Percentiles rank a stretch among this genome's conserved stretches.
phyloP scores from a whole-genome alignment of 805 yeast species.

The Brettanomyces naardenensis region DNA sequence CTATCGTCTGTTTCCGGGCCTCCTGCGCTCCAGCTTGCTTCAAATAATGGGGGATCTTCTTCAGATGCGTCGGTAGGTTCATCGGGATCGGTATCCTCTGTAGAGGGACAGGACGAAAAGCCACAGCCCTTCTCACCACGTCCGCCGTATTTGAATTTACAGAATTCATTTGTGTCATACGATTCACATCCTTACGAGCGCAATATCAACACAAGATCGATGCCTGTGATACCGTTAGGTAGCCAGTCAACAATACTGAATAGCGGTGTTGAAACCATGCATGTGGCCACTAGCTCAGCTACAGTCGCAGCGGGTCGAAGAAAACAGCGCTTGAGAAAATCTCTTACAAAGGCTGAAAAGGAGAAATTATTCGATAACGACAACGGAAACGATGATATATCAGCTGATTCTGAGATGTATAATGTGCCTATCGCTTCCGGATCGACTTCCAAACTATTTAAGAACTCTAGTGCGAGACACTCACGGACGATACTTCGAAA shows the following conservation, averaged over 20 bases:
- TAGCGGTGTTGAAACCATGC: background rate
- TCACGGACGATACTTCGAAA: conserved; percentile 17
- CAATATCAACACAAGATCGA: background rate
- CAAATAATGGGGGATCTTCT: too few relatives aligned
- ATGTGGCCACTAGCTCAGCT: background rate
- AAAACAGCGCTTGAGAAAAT: conserved; percentile 3
- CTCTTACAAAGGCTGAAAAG: conserved; percentile 19
- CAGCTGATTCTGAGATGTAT: conserved; percentile 36
- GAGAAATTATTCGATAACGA: conserved; percentile 24
- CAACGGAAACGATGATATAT: conserved; percentile 21
- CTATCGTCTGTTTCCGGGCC: background rate
- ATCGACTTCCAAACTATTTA: conserved; percentile 24
- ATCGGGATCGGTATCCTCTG: too few relatives aligned
- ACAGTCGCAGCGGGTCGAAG: background rate
- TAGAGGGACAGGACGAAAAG: background rate
- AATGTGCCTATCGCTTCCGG: conserved; percentile 43
- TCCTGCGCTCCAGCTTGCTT: too few relatives aligned
- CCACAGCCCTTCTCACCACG: background rate
- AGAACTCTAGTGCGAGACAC: conserved; percentile 9
- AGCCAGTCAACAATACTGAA: background rate
- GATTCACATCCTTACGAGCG: background rate
- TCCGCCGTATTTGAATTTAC: conserved; percentile 1
- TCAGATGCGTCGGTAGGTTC: conserved; percentile 5
- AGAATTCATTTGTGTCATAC: background rate
- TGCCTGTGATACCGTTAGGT: background rate